Base-by-base conservation (phyloP, 176 grass and related monocot species). In the Olyra latifolia region DNA sequence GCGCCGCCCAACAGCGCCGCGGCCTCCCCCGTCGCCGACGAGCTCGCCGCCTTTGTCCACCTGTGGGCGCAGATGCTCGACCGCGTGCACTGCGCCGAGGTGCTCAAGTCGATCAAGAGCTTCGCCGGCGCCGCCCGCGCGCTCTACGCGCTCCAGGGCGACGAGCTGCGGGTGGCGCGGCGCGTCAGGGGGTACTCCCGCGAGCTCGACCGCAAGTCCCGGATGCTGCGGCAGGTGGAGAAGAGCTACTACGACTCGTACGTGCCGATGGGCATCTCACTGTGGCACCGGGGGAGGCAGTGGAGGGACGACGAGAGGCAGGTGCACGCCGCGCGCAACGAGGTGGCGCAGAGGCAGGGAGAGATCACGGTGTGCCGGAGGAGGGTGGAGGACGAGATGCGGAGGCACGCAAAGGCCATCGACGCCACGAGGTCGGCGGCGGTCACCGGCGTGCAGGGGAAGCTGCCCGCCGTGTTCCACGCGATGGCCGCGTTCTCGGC, bases 191-290 rank as follows among this genome's bases (percentile, higher is more conserved):
- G 47, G 85, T 24, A 32, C 65, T 57, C 89, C 10, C 46, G 85
- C 66, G 89, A 94, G 62, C 77, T 91, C 10, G 89, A 91, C 86
- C 82, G 80, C 80, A 94, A 94, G 62, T 87, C 86, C 12, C 65
- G 58, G 64, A 69, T 85, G 68, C 81, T 94, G 48, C 79, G 92
- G 41, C 82, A 83, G 48, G 80, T 89, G 0, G 89, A 94, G 92
- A 94, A 79, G 45, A 91, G 70, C 81, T 91, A 94, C 87, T 91
- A 91, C 75, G 84, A 87, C 69, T 87, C 89, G 39, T 91, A 89
- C 78, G 24, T 71, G 82, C 82, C 87, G 35, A 9, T 30, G 23
- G 58, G 72, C 0, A 24, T 86, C 57, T 72, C 72, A 7, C 23
- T 82, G 66, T 89, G 58, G 72, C 32, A 44, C 40, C 80, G 88